Percentiles rank a stretch among this genome's conserved stretches.
phyloP scores from a whole-genome alignment of 495 filamentous ascomycete genomes.

The Aspergillus sclerotiicarbonarius region DNA sequence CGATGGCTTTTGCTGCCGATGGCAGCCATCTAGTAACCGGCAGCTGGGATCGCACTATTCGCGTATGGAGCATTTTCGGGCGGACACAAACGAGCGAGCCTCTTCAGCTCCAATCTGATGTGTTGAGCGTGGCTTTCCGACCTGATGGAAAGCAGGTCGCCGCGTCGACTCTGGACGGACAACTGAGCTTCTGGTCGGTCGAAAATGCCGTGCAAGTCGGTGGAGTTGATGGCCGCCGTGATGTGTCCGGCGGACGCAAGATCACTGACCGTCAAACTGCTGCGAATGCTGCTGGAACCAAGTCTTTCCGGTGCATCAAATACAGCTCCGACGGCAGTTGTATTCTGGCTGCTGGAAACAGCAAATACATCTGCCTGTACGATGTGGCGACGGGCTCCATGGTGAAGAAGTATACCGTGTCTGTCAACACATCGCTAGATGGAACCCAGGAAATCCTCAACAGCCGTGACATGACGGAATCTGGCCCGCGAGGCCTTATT shows the following conservation, averaged over 20 bases:
- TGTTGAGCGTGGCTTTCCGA: conserved; percentile 81
- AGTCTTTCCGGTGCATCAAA: conserved; percentile 79
- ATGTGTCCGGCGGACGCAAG: conserved; percentile 90
- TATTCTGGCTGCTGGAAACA: conserved; percentile 85
- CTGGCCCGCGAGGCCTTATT: conserved; percentile 76
- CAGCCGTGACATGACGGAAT: conserved; percentile 85
- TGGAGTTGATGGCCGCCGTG: conserved; percentile 81
- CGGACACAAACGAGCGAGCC: conserved; percentile 94
- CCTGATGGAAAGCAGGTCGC: conserved; percentile 90
- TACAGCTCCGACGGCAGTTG: conserved; percentile 92
- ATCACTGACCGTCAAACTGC: conserved; percentile 83
- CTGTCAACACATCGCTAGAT: conserved; percentile 87
- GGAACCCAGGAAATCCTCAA: conserved; percentile 97
- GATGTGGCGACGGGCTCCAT: conserved; percentile 83
- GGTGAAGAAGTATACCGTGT: conserved; percentile 92
- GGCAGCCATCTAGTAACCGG: conserved; percentile 81
- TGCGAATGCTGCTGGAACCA: conserved; percentile 84
- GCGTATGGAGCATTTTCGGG: conserved; percentile 92
- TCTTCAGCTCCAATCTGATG: conserved; percentile 82
- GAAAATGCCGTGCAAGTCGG: conserved; percentile 78
- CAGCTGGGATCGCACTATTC: conserved; percentile 92
- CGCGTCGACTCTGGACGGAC: conserved; percentile 88
- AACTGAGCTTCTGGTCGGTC: conserved; percentile 92
- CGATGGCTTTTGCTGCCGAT: conserved; percentile 82
- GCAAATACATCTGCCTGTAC: conserved; percentile 97